These are phyloP conservation scores for Nothopassalora personata DNA, from an alignment of 2,329 filamentous ascomycete genomes.

Conservation along the genomic window DNA sequence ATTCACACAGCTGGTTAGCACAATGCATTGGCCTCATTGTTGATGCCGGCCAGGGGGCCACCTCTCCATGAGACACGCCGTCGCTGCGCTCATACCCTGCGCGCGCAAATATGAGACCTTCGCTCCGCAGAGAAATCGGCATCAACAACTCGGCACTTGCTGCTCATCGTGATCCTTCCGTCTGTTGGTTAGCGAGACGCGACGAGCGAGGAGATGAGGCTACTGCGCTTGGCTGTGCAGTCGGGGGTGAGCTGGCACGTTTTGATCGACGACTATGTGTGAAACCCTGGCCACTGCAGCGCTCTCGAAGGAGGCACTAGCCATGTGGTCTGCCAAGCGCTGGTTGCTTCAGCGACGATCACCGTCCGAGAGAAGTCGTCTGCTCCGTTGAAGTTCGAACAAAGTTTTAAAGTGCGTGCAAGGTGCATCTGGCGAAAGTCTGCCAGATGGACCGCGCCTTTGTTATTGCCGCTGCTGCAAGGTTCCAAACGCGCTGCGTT, in stretches of 20 bases:
- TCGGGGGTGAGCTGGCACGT: slow-evolving; percentile 2
- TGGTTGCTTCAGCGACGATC: neutral
- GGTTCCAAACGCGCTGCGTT: neutral
- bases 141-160: slow-evolving; percentile 5
- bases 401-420: slow-evolving; percentile 1
- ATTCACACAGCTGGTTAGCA: neutral
- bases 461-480: slow-evolving; percentile 1
- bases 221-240: neutral
- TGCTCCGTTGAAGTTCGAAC: slow-evolving; percentile 2
- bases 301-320: neutral
- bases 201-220: neutral
- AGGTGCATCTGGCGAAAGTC: slow-evolving; percentile 3
- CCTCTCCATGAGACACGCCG: neutral
- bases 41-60: neutral
- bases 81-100: neutral
- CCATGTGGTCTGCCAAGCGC: slow-evolving; percentile 10
- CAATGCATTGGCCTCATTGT: neutral
- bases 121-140: neutral
- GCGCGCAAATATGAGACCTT: neutral
- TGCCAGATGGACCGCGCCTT: neutral
- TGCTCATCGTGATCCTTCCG: neutral
- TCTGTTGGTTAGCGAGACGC: slow-evolving; percentile 14
- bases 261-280: slow-evolving; percentile 1
- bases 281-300: slow-evolving; percentile 4
- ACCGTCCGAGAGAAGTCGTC: neutral